Conservation (phyloP, 441 rosid genomes). For the Gossypium aridum region DNA sequence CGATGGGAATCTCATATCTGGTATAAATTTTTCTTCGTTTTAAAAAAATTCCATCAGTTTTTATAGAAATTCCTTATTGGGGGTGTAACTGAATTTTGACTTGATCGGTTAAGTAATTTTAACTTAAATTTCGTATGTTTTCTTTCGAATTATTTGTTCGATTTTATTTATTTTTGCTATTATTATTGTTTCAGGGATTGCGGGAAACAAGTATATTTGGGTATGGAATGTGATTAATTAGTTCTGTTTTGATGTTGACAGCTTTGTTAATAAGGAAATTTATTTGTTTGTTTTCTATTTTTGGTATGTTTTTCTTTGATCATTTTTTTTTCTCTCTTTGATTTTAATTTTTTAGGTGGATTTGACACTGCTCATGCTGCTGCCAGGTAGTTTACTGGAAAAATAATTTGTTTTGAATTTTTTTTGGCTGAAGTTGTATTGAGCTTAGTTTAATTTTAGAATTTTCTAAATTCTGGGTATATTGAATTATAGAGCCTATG, state of each 20-base stretch:
- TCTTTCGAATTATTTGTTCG: background rate
- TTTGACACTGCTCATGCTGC: slow-evolving; percentile 95
- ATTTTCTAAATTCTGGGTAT: background rate
- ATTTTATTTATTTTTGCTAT: background rate
- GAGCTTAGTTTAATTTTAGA: background rate
- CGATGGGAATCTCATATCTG: slow-evolving; percentile 1
- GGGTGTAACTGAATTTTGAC: no score
- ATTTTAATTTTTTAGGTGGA: slow-evolving; percentile 44
- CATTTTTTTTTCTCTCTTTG: no score
- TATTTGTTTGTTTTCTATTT: background rate
- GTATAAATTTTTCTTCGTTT: background rate
- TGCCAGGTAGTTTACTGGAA: slow-evolving; percentile 43
- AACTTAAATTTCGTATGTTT: no score
- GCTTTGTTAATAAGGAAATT: background rate
- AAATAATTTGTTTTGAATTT: no score
- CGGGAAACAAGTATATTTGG: slow-evolving; percentile 92
- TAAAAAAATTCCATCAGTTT: no score
- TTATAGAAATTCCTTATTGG: no score
- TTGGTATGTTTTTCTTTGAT: background rate
- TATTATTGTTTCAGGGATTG: slow-evolving; percentile 60
- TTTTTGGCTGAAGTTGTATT: background rate
- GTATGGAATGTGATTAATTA: slow-evolving; percentile 29
- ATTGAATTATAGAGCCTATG: slow-evolving; percentile 61
- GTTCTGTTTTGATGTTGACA: background rate
- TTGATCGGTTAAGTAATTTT: no score